These are phyloP conservation scores for Pseudohalonectria lignicola DNA, from an alignment of 2,329 filamentous ascomycete genomes.

Conservation along the genomic window DNA sequence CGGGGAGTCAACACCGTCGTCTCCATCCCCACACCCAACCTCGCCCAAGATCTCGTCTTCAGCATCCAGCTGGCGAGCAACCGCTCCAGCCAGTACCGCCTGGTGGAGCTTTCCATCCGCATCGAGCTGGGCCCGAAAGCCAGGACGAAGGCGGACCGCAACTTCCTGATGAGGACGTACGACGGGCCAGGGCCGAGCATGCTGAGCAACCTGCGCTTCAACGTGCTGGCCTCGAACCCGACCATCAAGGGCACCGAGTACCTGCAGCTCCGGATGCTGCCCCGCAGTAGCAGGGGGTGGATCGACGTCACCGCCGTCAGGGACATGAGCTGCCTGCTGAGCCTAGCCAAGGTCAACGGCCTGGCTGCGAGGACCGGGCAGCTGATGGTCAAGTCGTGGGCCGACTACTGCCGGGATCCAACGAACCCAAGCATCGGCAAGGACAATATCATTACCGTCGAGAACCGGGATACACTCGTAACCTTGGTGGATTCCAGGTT, in stretches of 20 bases:
- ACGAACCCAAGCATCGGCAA: not conserved
- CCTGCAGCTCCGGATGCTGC: conserved; percentile 3
- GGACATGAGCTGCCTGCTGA: not conserved
- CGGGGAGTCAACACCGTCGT: not conserved
- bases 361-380: not conserved
- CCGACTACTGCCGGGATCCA: not conserved
- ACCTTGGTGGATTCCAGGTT: not conserved
- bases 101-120: conserved; percentile 3
- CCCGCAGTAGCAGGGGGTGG: conserved; percentile 1
- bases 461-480: not conserved
- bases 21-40: not conserved
- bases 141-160: not conserved
- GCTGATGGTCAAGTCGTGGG: not conserved
- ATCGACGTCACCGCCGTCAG: not conserved
- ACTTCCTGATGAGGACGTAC: conserved; percentile 4
- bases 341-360: not conserved
- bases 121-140: conserved; percentile 3
- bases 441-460: not conserved
- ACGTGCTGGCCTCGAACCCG: conserved; percentile 5
- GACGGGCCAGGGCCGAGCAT: conserved; percentile 6
- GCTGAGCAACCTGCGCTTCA: conserved; percentile 12
- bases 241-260: not conserved
- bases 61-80: conserved; percentile 4
- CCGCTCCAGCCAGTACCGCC: conserved; percentile 2
- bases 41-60: conserved; percentile 8